Conservation (phyloP, 805 yeast genomes). For the Cyberlindnera veronae region DNA sequence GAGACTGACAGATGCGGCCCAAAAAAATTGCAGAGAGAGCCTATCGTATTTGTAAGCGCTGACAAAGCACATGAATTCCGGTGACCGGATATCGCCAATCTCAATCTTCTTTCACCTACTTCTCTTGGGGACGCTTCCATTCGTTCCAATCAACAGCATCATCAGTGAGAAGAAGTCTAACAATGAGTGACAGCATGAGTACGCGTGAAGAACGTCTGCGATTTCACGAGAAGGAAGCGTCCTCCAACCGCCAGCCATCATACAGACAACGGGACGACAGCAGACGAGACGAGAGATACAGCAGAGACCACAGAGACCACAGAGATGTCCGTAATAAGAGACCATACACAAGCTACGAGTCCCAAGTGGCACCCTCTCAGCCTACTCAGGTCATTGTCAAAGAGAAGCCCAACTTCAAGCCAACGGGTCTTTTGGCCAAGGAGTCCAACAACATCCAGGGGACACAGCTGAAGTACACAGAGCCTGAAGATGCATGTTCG, state of each 20-base stretch:
- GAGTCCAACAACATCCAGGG: constrained; percentile 37
- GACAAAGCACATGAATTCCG: too few relatives aligned
- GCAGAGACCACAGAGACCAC: not conserved
- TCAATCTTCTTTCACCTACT: too few relatives aligned
- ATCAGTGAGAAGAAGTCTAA: too few relatives aligned
- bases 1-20: too few relatives aligned
- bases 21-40: too few relatives aligned
- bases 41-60: too few relatives aligned
- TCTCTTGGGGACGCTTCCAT: too few relatives aligned
- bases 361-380: not conserved
- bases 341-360: not conserved
- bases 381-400: constrained; percentile 3
- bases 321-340: too few relatives aligned
- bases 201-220: not conserved
- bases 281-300: not conserved
- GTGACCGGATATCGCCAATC: too few relatives aligned
- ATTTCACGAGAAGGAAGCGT: not conserved
- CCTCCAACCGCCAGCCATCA: too few relatives aligned
- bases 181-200: too few relatives aligned
- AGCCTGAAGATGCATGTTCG: constrained; percentile 32
- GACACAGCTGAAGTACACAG: constrained; percentile 35
- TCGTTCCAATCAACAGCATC: too few relatives aligned
- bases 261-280: not conserved
- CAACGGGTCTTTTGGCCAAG: constrained; percentile 41
- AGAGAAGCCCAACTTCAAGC: constrained; percentile 34